These are phyloP conservation scores for Prinsepia uniflora DNA, from an alignment of 306 rosid species.

Conservation along the genomic window DNA sequence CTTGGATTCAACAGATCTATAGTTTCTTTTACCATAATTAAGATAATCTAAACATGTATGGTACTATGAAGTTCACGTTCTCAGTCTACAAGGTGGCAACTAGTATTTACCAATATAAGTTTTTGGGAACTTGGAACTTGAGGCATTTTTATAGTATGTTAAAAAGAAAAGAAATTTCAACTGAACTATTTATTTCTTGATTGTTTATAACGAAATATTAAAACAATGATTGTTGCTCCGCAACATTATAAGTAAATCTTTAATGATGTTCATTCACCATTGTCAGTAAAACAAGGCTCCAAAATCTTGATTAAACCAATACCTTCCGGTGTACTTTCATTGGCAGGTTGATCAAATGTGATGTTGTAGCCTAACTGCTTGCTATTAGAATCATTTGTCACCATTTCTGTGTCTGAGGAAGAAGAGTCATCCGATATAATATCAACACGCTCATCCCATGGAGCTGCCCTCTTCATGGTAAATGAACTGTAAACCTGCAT, in stretches of 20 bases:
- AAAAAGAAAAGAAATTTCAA: neutral
- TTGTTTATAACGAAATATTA: neutral
- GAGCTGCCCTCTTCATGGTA: conserved; percentile 56
- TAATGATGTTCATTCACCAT: neutral
- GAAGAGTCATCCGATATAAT: conserved; percentile 51
- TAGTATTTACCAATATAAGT: neutral
- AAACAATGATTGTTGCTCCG: neutral
- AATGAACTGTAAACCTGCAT: conserved; percentile 16
- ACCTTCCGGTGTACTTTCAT: conserved; percentile 46
- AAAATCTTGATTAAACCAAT: conserved; percentile 14
- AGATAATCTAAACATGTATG: neutral
- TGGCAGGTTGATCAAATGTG: conserved; percentile 11
- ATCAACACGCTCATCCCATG: conserved; percentile 48
- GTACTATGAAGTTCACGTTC: neutral
- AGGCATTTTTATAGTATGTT: neutral
- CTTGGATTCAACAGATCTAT: neutral
- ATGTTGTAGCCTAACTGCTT: conserved; percentile 16
- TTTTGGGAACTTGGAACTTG: neutral
- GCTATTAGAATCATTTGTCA: conserved; percentile 18
- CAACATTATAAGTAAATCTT: neutral
- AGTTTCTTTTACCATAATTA: neutral
- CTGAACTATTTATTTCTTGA: neutral
- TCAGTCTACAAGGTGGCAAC: neutral
- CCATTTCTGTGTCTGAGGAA: conserved; percentile 39
- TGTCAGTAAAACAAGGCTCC: conserved; percentile 4